Conservation (phyloP, 2,329 filamentous ascomycete genomes). For the Sporothrix dimorphospora region DNA sequence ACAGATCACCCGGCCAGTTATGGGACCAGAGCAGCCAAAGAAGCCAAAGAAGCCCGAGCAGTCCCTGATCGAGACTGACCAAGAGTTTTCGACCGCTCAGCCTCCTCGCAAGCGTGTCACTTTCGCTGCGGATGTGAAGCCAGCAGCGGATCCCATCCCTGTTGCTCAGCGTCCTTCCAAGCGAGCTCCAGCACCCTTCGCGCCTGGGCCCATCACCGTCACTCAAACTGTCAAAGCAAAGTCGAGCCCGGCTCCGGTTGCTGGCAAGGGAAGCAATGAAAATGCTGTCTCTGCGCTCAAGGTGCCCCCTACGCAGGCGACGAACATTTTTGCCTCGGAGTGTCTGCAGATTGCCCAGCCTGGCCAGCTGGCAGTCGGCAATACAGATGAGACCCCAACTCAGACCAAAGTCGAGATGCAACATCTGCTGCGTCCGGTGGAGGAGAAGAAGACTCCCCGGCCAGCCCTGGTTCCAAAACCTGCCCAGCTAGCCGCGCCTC, state of each 20-base stretch:
- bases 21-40: neutral
- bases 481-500: neutral
- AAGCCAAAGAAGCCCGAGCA: neutral
- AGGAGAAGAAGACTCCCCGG: neutral
- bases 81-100: neutral
- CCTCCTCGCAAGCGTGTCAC: neutral
- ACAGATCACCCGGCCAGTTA: too few species aligned
- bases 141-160: neutral
- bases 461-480: neutral
- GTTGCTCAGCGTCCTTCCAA: neutral
- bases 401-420: neutral
- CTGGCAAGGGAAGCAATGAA: too few species aligned
- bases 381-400: neutral
- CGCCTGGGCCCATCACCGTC: neutral
- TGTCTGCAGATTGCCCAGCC: neutral
- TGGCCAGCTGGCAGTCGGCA: neutral
- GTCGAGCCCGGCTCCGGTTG: too few species aligned
- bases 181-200: neutral
- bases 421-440: neutral
- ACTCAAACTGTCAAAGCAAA: neutral
- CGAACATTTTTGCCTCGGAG: neutral
- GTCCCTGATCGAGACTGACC: neutral
- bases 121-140: neutral
- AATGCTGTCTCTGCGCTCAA: neutral
- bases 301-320: neutral